phyloP scores from a whole-genome alignment of 441 rosid genomes.

The Erodium texanum region DNA sequence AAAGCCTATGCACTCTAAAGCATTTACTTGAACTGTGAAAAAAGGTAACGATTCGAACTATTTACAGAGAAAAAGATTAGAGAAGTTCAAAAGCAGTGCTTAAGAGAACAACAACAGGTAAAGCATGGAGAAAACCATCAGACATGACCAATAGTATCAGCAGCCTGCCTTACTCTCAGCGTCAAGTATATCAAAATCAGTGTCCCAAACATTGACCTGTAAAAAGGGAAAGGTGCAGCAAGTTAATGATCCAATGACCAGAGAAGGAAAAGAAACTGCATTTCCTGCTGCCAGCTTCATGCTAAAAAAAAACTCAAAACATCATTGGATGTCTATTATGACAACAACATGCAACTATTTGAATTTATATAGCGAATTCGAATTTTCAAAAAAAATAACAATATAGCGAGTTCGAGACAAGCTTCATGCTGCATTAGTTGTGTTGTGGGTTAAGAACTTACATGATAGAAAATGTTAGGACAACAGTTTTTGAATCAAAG shows the following conservation, averaged over 20 bases:
- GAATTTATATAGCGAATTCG: too few relatives aligned
- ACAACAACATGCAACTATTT: too few relatives aligned
- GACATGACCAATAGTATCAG: slow-evolving; percentile 34
- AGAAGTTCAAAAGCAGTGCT: neutral
- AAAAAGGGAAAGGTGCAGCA: neutral
- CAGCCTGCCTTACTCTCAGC: slow-evolving; percentile 61
- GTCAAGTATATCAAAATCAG: slow-evolving; percentile 79
- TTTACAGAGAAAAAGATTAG: neutral
- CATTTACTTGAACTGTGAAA: too few relatives aligned
- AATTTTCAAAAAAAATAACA: too few relatives aligned
- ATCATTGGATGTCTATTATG: too few relatives aligned
- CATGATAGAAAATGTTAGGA: slow-evolving; percentile 78
- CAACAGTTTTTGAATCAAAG: slow-evolving; percentile 77
- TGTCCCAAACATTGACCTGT: slow-evolving; percentile 88
- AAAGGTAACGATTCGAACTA: too few relatives aligned
- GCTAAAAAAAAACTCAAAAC: too few relatives aligned
- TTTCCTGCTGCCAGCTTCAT: too few relatives aligned
- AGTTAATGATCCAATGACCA: too few relatives aligned
- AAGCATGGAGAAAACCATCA: slow-evolving; percentile 15
- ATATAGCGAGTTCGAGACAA: too few relatives aligned
- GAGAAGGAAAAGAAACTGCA: too few relatives aligned
- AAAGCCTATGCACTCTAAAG: neutral
- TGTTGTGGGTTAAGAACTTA: slow-evolving; percentile 32
- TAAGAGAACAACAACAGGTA: neutral
- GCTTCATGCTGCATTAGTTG: slow-evolving; percentile 6